phyloP scores from a whole-genome alignment of 345 rosid genomes.

The Pseudoturritis turrita region DNA sequence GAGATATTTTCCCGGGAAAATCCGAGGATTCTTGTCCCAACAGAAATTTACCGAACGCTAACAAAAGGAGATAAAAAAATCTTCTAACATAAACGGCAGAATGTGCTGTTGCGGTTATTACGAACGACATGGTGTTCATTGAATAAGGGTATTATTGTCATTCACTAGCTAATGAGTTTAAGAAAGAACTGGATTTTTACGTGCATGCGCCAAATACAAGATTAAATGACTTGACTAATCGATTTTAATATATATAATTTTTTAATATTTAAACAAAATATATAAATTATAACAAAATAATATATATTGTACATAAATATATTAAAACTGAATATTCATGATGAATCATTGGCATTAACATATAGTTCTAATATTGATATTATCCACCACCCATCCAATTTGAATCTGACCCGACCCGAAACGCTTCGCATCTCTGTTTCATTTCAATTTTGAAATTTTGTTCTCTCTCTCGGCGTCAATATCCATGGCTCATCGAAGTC shows the following conservation, averaged over 20 bases:
- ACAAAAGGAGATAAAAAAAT: background rate
- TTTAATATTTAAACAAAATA: too few relatives aligned
- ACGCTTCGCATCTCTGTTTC: background rate
- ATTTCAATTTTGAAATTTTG: constrained; percentile 22
- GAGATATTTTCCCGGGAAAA: background rate
- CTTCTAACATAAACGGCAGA: background rate
- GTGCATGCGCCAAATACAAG: too few relatives aligned
- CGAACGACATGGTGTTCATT: background rate
- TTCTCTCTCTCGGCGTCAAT: background rate
- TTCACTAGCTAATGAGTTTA: background rate
- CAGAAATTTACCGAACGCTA: background rate
- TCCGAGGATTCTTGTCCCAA: background rate
- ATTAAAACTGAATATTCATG: too few relatives aligned
- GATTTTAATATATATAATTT: too few relatives aligned
- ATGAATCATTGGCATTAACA: too few relatives aligned
- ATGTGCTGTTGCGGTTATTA: background rate
- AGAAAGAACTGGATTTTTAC: too few relatives aligned
- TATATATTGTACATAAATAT: too few relatives aligned
- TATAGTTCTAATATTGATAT: too few relatives aligned
- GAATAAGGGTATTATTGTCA: background rate
- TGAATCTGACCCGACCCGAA: constrained; percentile 28
- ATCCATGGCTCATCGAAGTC: constrained; percentile 15
- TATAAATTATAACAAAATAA: too few relatives aligned
- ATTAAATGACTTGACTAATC: too few relatives aligned
- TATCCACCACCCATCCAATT: too few relatives aligned